Evolutionary conservation across 2,329 filamentous ascomycete genomes (phyloP), one percentile per base, ranked within the genome.

Genomic region (Hypoxylon rubiginosum): DNA sequence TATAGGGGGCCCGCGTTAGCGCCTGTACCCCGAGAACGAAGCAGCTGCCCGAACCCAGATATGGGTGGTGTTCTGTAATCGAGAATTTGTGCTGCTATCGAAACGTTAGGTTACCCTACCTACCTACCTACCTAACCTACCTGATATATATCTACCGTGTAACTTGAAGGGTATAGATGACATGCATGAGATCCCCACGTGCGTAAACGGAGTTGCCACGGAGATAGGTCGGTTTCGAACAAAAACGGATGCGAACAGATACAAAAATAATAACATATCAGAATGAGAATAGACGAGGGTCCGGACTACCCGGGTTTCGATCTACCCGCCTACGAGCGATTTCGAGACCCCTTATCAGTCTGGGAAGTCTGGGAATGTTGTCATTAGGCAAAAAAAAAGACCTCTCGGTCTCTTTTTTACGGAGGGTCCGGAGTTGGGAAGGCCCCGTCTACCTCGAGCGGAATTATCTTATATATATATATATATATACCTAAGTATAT

Each of bases 41-140:
- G 39, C 39, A 43, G n/a, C 39, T 6, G 19, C 39, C 39, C 39
- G 39, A 43, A 43, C 39, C 32, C 39, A 43, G 39, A 43, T 43
- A 39, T 39, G 34, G 34, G 21, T 24, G 21, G 21, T 24, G 4
- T 24, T 24, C 46, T 26, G 13, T 9, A 21, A 43, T 43, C 39
- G n/a, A 10, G 17, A 8, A 13, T 41, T 43, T 43, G 17, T 43
- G 17, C 39, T 8, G n/a, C 39, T 17, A 21, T 43, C 39, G 39
- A 7, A 17, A 19, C 21, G 21, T 19, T 41, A 11, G 34, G 5
- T n/a, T 52, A 21, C 21, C 49, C 49, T 52, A 36, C 30, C 26
- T 52, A 39, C 30, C n/a, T 52, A 52, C 50, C 50, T 52, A 11
- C 39, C 39, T 43, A 43, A 17, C 8, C 17, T 43, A 19, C 13